Base-by-base conservation (phyloP, 441 rosid species). In the Euphorbia schlechtendalii region DNA sequence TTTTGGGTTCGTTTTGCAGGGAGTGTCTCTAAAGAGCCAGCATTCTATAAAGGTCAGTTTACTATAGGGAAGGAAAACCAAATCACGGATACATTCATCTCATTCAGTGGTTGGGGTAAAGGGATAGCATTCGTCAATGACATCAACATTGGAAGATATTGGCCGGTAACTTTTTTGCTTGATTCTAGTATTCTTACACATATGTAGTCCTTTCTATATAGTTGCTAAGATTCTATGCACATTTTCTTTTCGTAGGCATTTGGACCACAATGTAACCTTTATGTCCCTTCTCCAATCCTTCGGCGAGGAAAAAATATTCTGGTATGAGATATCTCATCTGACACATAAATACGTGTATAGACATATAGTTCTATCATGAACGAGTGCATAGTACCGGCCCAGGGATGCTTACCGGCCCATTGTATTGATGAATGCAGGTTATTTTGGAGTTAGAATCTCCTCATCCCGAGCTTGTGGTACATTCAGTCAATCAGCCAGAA, bases 71-170 rank as follows among this genome's bases (percentile, higher is more conserved):
- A 70, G 59, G 78, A 41, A 13, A 64, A 74, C 71, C 82, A 76
- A 69, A 77, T 85, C 73, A 71, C 77, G 61, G 99, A 93, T 74
- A 83, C 99, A 14, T 90, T 82, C 77, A 61, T 93, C 67, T 87
- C 97, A 49, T 82, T 93, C 76, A 72, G 59, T 0, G 92, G 96
- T 59, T 90, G 96, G 97, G 90, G 96, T 38, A 90, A 87, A 81
- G 97, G 96, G 65, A 70, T 93, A 76, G 92, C 86, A 32, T 84
- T 71, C 63, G 84, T 93, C 57, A 93, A 93, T 72, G 80, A 82
- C 61, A 86, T 93, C 74, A 93, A 87, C 81, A 72, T 90, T 0
- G 96, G 99, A 81, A 84, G 97, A 90, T 93, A 79, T 71, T 93
- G 99, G 99, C 99, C 89, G 65, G 97, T 93, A 79, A 73, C 36